Evolutionary conservation across 306 rosid species (phyloP).

Genomic region (Sicyos baderoa): DNA sequence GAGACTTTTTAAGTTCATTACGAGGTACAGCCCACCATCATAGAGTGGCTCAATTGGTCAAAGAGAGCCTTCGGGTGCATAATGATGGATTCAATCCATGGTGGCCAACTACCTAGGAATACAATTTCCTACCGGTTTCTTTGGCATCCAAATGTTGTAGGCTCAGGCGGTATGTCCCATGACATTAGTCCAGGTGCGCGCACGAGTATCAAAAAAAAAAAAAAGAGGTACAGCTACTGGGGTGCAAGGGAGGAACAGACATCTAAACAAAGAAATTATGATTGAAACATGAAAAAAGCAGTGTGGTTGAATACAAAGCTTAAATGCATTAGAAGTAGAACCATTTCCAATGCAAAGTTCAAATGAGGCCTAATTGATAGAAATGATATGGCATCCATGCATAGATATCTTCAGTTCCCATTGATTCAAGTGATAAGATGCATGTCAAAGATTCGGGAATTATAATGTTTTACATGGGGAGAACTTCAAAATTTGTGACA

Average conservation of each 20-base stretch:
- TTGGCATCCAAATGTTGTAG: too few relatives aligned
- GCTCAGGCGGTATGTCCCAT: too few relatives aligned
- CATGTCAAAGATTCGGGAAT: background rate
- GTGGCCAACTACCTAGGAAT: too few relatives aligned
- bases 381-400: slow-evolving; percentile 7
- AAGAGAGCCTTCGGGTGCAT: too few relatives aligned
- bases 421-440: slow-evolving; percentile 2
- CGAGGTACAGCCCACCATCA: too few relatives aligned
- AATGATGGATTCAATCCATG: too few relatives aligned
- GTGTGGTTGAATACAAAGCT: background rate
- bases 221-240: background rate
- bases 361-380: slow-evolving; percentile 2
- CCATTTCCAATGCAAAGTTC: slow-evolving; percentile 8
- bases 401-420: background rate
- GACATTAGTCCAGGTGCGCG: too few relatives aligned
- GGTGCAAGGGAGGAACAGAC: slow-evolving; percentile 2
- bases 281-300: background rate
- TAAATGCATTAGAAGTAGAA: slow-evolving; percentile 7
- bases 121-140: too few relatives aligned
- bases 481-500: too few relatives aligned
- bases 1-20: background rate
- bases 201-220: too few relatives aligned
- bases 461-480: background rate
- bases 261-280: slow-evolving; percentile 3
- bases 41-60: too few relatives aligned